phyloP scores from a whole-genome alignment of 129 eudicot genomes.

The Daucus carota region DNA sequence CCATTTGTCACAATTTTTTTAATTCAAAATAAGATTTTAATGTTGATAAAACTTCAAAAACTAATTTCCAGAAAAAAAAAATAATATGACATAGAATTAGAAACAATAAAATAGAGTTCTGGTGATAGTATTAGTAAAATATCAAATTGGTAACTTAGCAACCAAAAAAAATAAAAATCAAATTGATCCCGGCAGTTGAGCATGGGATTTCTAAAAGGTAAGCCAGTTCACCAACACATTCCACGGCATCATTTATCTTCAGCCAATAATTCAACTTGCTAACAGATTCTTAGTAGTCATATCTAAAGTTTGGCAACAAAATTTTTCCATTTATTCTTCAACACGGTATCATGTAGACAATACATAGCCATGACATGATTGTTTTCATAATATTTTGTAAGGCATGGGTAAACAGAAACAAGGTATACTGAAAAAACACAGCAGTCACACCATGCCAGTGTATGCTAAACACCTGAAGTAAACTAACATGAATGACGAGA shows the following conservation, averaged over 20 bases:
- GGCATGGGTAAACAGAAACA: neutral
- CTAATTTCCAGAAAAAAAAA: neutral
- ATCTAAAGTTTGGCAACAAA: neutral
- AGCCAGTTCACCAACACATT: neutral
- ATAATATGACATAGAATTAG: neutral
- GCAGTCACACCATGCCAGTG: neutral
- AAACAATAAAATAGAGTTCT: neutral
- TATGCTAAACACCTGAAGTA: neutral
- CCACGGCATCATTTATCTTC: neutral
- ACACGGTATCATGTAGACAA: neutral
- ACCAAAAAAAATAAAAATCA: no score
- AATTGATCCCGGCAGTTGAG: neutral
- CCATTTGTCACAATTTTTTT: constrained; percentile 19
- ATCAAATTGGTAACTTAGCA: no score
- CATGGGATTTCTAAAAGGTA: neutral
- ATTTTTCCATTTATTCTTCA: neutral
- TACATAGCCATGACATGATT: neutral
- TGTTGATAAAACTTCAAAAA: neutral
- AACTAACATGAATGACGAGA: neutral
- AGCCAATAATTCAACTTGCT: neutral
- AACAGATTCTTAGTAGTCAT: neutral
- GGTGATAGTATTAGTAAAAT: neutral
- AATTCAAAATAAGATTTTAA: constrained; percentile 8
- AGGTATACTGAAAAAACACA: neutral
- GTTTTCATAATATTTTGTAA: neutral